Evolutionary conservation across 129 eudicot species (phyloP).

Genomic region (Oenanthe sinensis): DNA sequence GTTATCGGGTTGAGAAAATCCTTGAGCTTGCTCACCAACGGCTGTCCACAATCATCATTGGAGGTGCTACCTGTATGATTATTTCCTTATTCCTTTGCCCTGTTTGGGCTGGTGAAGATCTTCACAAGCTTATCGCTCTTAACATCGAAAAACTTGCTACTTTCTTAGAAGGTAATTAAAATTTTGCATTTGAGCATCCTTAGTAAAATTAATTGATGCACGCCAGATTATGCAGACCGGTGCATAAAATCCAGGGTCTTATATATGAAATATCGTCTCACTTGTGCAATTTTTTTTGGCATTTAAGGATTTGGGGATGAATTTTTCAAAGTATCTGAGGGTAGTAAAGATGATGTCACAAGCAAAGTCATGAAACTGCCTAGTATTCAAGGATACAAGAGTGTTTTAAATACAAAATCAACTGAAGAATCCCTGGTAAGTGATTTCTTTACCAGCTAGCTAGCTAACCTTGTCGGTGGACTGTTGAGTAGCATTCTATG

Average conservation of each 20-base stretch:
- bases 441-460: too few relatives aligned
- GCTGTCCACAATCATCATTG: constrained; percentile 52
- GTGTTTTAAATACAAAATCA: constrained; percentile 44
- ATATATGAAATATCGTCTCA: too few relatives aligned
- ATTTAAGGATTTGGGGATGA: constrained; percentile 46
- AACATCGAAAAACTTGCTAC: constrained; percentile 54
- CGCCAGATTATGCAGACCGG: too few relatives aligned
- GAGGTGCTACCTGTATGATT: constrained; percentile 47
- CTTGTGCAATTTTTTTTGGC: too few relatives aligned
- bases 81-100: constrained; percentile 57
- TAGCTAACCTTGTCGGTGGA: too few relatives aligned
- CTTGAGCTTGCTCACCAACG: constrained; percentile 53
- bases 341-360: neutral
- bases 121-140: constrained; percentile 41
- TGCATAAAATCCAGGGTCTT: too few relatives aligned
- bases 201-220: too few relatives aligned
- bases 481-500: neutral
- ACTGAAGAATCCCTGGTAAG: constrained; percentile 49
- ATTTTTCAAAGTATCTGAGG: constrained; percentile 23
- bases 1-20: constrained; percentile 50
- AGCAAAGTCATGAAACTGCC: constrained; percentile 21
- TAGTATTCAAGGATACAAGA: constrained; percentile 28
- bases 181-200: too few relatives aligned
- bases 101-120: constrained; percentile 87
- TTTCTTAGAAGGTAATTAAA: constrained; percentile 54